Conservation (phyloP, 805 yeast species). For the Zygosaccharomyces rouxii region DNA sequence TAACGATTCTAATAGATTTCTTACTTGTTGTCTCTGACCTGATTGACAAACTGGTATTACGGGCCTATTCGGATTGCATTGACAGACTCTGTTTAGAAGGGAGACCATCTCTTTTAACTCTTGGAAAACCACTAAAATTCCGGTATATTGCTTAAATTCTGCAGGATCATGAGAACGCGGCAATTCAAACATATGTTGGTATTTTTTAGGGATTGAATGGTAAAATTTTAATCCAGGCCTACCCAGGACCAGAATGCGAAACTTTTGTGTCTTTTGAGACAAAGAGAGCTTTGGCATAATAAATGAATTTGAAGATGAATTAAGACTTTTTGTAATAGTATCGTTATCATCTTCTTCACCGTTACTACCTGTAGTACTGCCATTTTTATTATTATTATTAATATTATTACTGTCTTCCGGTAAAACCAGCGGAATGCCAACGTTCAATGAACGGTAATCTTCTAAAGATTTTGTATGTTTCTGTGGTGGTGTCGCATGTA, state of each 20-base stretch:
- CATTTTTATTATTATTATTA: constrained; percentile 6
- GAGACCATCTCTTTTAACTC: constrained; percentile 26
- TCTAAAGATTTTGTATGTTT: constrained; percentile 6
- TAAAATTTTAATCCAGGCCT: constrained; percentile 26
- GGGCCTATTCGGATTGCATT: constrained; percentile 18
- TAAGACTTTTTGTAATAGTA: constrained; percentile 24
- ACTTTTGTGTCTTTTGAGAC: constrained; percentile 19
- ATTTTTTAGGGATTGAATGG: constrained; percentile 23
- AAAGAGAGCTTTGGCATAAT: constrained; percentile 34
- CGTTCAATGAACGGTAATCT: constrained; percentile 5
- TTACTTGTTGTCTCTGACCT: constrained; percentile 28
- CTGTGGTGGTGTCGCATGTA: constrained; percentile 4
- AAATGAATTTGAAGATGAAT: constrained; percentile 30
- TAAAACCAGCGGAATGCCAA: constrained; percentile 8
- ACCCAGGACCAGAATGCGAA: constrained; percentile 27
- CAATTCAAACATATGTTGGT: constrained; percentile 23
- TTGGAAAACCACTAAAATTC: constrained; percentile 23
- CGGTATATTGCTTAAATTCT: constrained; percentile 17
- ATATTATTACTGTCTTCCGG: constrained; percentile 8
- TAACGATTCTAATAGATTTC: constrained; percentile 22
- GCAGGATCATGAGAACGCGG: constrained; percentile 20
- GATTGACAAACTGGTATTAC: constrained; percentile 28
- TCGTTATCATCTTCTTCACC: constrained; percentile 18
- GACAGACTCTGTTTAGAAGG: constrained; percentile 23
- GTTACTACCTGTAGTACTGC: constrained; percentile 2